Conservation (phyloP, 495 filamentous ascomycete genomes). For the Oleoguttula mirabilis region DNA sequence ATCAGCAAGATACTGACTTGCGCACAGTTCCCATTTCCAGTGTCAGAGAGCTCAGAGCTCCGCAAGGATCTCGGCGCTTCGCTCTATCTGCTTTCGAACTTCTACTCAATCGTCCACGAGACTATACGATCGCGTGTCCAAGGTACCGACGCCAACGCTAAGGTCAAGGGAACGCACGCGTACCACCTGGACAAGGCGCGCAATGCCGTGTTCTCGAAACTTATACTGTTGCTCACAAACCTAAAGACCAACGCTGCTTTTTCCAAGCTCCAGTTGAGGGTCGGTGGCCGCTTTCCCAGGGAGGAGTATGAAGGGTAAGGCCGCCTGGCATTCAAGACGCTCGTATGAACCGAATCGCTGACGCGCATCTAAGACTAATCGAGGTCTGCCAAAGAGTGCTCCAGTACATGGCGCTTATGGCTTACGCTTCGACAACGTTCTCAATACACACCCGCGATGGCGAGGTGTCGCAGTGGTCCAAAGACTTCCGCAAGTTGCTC, state of each 20-base stretch:
- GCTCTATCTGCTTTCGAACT: slow-evolving; percentile 66
- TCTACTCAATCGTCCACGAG: slow-evolving; percentile 61
- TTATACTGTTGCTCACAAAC: slow-evolving; percentile 44
- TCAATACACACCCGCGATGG: slow-evolving; percentile 8
- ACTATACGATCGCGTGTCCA: slow-evolving; percentile 51
- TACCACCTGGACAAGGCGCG: slow-evolving; percentile 41
- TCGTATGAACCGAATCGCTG: background rate
- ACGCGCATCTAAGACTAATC: slow-evolving; percentile 5
- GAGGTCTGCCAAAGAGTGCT: slow-evolving; percentile 4
- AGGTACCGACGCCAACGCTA: slow-evolving; percentile 50
- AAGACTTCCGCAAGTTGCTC: slow-evolving; percentile 37
- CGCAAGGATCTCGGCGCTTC: slow-evolving; percentile 60
- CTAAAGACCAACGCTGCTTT: slow-evolving; percentile 26
- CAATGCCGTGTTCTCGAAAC: slow-evolving; percentile 45
- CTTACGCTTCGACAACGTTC: slow-evolving; percentile 52
- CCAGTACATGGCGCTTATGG: slow-evolving; percentile 54
- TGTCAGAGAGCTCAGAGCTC: slow-evolving; percentile 60
- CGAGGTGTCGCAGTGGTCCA: slow-evolving; percentile 36
- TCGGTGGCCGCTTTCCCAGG: slow-evolving; percentile 9
- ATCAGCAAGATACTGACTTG: background rate
- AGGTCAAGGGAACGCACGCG: slow-evolving; percentile 44
- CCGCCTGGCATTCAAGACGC: background rate
- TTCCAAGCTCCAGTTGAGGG: slow-evolving; percentile 7
- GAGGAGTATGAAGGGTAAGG: slow-evolving; percentile 7
- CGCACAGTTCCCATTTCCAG: slow-evolving; percentile 52